phyloP scores from a whole-genome alignment of 1,284 basidiomycete species.

The Marasmius fiardii region DNA sequence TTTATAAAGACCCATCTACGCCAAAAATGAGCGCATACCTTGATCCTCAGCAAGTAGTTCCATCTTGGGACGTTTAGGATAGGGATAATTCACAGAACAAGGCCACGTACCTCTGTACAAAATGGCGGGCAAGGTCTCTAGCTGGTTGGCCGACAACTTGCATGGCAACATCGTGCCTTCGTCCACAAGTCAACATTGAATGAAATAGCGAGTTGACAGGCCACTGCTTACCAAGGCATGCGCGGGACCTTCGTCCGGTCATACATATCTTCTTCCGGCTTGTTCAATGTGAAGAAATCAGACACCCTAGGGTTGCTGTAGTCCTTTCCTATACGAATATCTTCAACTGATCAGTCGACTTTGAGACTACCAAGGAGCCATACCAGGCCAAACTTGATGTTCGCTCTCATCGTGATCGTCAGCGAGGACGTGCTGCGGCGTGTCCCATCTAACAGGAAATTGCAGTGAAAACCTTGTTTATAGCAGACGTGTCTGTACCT shows the following conservation, averaged over 20 bases:
- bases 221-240: conserved; percentile 84
- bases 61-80: conserved; percentile 47
- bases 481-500: conserved; percentile 36
- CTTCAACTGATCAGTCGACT: background rate
- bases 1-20: background rate
- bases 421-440: conserved; percentile 86
- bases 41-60: conserved; percentile 90
- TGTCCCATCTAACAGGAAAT: conserved; percentile 77
- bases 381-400: conserved; percentile 84
- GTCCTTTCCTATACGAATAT: conserved; percentile 67
- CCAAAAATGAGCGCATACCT: conserved; percentile 47
- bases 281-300: conserved; percentile 88
- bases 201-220: background rate
- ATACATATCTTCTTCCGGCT: conserved; percentile 94
- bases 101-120: conserved; percentile 73
- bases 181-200: background rate
- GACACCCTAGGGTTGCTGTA: conserved; percentile 89
- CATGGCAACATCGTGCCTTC: conserved; percentile 93
- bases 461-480: conserved; percentile 1
- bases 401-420: conserved; percentile 76
- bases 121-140: conserved; percentile 92
- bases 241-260: conserved; percentile 86
- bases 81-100: conserved; percentile 14
- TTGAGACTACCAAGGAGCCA: conserved; percentile 8
- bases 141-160: conserved; percentile 97